Conservation (phyloP, 805 yeast species). For the Helenozyma baotianmanensis region DNA sequence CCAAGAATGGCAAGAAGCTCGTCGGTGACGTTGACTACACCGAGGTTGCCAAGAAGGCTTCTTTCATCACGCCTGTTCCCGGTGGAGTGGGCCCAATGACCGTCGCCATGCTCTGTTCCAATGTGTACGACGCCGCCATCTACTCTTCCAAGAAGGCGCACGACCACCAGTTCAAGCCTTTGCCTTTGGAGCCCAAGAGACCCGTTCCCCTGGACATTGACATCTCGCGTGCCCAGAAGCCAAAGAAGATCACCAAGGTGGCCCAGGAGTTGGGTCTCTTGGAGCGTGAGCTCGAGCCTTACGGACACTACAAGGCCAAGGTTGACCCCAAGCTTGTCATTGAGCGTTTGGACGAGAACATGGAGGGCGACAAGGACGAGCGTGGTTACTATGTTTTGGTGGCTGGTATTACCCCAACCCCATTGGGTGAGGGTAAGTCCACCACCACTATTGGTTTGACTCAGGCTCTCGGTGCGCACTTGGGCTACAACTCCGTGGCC, state of each 20-base stretch:
- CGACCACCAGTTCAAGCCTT: conserved; percentile 48
- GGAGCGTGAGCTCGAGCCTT: conserved; percentile 77
- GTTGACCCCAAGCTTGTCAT: conserved; percentile 47
- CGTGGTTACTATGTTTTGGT: conserved; percentile 88
- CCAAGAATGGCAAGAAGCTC: conserved; percentile 72
- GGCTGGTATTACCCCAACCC: conserved; percentile 98
- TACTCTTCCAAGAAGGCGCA: conserved; percentile 46
- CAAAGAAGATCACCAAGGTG: conserved; percentile 71
- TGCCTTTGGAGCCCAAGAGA: conserved; percentile 42
- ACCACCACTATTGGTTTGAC: conserved; percentile 95
- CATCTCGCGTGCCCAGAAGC: conserved; percentile 83
- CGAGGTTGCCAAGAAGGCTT: conserved; percentile 57
- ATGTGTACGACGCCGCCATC: conserved; percentile 77
- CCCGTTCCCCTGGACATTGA: conserved; percentile 93
- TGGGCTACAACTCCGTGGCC: conserved; percentile 79
- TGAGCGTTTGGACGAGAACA: conserved; percentile 50
- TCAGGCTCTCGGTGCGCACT: conserved; percentile 93
- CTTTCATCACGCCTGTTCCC: conserved; percentile 90
- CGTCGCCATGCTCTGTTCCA: conserved; percentile 88
- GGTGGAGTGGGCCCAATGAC: conserved; percentile 99
- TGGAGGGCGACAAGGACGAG: conserved; percentile 57
- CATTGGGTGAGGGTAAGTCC: conserved; percentile 96
- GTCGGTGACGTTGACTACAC: conserved; percentile 95
- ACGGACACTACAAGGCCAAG: conserved; percentile 88
- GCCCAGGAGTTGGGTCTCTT: conserved; percentile 81